Evolutionary conservation across 495 filamentous ascomycete genomes (phyloP).

Genomic region (Lophiostoma macrostomum): DNA sequence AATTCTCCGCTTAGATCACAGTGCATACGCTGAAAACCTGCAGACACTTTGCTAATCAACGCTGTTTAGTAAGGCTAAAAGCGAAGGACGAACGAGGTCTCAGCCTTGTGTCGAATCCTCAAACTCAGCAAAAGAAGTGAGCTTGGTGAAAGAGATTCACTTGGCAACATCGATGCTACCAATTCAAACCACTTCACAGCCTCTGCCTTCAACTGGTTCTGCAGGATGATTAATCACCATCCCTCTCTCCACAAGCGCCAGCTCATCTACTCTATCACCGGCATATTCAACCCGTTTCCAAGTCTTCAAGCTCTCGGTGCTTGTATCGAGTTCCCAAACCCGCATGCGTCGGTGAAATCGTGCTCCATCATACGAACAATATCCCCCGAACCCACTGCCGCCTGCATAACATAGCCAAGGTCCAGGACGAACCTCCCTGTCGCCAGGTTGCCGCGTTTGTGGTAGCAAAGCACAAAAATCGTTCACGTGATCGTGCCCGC

Average conservation of each 20-base stretch:
- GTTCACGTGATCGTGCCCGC: slow-evolving; percentile 45
- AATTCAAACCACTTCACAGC: slow-evolving; percentile 3
- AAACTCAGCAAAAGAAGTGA: no score
- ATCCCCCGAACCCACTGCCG: slow-evolving; percentile 43
- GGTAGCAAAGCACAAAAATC: slow-evolving; percentile 42
- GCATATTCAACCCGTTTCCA: slow-evolving; percentile 46
- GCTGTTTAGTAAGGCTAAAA: no score
- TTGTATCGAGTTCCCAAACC: slow-evolving; percentile 43
- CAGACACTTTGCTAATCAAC: no score
- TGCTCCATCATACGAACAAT: slow-evolving; percentile 34
- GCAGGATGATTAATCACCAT: neutral
- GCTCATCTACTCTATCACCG: slow-evolving; percentile 41
- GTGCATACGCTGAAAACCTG: no score
- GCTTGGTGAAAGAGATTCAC: no score
- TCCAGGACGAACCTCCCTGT: slow-evolving; percentile 24
- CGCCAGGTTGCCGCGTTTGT: slow-evolving; percentile 11
- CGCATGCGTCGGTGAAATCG: slow-evolving; percentile 42
- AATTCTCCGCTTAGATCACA: no score
- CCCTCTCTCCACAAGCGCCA: slow-evolving; percentile 37
- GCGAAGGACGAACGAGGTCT: no score
- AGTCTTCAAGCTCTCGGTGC: slow-evolving; percentile 38
- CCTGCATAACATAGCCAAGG: slow-evolving; percentile 44
- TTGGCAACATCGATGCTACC: no score
- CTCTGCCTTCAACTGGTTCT: neutral
- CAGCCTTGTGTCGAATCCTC: no score